phyloP scores from a whole-genome alignment of 495 filamentous ascomycete genomes.

The Margaritispora aquatica region DNA sequence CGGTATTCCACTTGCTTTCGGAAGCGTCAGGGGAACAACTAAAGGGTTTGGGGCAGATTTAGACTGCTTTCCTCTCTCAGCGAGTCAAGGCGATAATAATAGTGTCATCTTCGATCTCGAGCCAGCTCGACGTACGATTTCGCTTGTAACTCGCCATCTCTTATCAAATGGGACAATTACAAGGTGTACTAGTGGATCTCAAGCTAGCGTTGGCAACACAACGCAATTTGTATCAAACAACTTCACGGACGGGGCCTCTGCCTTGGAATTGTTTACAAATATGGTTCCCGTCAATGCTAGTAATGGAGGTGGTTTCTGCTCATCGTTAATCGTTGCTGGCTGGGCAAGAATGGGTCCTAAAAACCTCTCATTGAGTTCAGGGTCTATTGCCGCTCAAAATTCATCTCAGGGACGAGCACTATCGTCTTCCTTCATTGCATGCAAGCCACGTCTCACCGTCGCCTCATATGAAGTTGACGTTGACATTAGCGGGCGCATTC shows the following conservation, averaged over 20 bases:
- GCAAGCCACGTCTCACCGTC: conserved; percentile 23
- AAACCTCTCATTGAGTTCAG: too few relatives aligned
- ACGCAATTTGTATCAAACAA: not conserved
- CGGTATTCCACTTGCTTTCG: not conserved
- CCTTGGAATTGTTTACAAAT: conserved; percentile 6
- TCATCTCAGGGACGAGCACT: not conserved
- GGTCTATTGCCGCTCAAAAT: not conserved
- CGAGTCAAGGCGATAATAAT: not conserved
- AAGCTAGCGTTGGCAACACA: not conserved
- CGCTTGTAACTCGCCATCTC: not conserved
- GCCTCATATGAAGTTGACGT: conserved; percentile 31
- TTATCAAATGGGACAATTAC: conserved; percentile 3
- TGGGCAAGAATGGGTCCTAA: conserved; percentile 21
- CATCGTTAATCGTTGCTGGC: conserved; percentile 13
- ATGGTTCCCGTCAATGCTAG: not conserved
- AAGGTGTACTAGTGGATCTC: not conserved
- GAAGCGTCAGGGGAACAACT: conserved; percentile 15
- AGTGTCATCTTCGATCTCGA: not conserved
- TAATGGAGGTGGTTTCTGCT: conserved; percentile 8
- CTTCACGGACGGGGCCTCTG: conserved; percentile 6
- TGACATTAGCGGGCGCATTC: conserved; percentile 22
- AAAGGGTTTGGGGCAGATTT: conserved; percentile 22
- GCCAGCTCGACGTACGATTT: not conserved
- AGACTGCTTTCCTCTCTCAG: conserved; percentile 7
- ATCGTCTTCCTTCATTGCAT: conserved; percentile 26